Evolutionary conservation across 2,329 filamentous ascomycete species (phyloP), one percentile per base, ranked within the genome.

Genomic region (Colletotrichum viniferum): DNA sequence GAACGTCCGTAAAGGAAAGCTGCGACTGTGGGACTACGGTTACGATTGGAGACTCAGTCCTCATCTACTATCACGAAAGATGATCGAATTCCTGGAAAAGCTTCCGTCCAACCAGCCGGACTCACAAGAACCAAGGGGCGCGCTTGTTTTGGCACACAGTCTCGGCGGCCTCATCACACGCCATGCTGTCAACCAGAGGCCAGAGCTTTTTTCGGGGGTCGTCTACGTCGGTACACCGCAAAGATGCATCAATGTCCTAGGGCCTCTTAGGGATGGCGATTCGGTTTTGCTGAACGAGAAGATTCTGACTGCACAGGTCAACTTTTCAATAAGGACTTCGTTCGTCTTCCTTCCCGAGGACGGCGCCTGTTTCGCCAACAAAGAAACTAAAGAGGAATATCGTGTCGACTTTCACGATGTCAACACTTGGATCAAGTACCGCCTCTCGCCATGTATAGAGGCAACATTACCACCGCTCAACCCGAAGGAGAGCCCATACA

Each of bases 41-140:
- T 98, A 98, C 80, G 96, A 98, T 84, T 98, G 96, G 96, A 90
- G 96, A 18, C 86, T 98, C 52, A 97, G 95, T 77, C 96, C 96
- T 1, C 90, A 93, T 80, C 86, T 95, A 1, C 89, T 97, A 0
- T 96, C 94, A 4, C 87, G 88, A 61, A 91, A 91, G 76, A 86
- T 98, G n/a, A 91, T 93, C 43, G 85, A 90, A 21, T 98, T 95
- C 79, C 86, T 98, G 16, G 91, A 94, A 80, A 88, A 85, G 3
- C 87, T 98, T 1, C 94, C 94, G 0, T 96, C 92, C 67, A 98
- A 98, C 80, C 88, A 90, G 62, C 81, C 82, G 1, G 87, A 89
- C 64, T 87, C 90, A 16, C 88, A 90, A 67, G 96, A 96, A 8
- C 87, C 90, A 14, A 88, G 90, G 68, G 96, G 96, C 6, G 96